Evolutionary conservation across 169 alveolate species (phyloP).

Genomic region (Cyclospora cayetanensis): DNA sequence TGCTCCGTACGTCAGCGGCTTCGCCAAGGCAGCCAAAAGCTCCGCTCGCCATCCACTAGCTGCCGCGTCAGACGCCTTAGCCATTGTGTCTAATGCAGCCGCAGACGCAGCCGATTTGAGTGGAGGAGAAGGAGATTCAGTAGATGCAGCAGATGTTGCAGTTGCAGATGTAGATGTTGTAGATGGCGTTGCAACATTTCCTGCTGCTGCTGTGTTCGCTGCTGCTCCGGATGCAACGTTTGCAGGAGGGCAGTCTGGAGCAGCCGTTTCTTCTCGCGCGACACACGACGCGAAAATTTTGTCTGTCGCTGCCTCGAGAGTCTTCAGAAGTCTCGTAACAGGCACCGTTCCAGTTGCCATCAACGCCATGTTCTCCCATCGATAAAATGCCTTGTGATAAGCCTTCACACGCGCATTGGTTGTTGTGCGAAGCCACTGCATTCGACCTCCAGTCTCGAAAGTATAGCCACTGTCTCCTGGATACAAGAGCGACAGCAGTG

Average conservation of each 20-base stretch:
- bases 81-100: background rate
- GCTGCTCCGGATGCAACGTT: background rate
- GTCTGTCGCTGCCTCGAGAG: background rate
- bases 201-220: background rate
- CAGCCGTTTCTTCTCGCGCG: too few species aligned
- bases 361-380: constrained; percentile 48
- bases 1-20: background rate
- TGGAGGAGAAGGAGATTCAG: background rate
- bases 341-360: constrained; percentile 30
- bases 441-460: constrained; percentile 51
- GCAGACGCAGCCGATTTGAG: background rate
- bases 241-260: too few species aligned
- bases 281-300: background rate
- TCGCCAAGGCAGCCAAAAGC: background rate
- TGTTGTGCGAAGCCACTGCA: constrained; percentile 12
- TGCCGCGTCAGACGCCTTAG: background rate
- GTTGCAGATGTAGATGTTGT: background rate
- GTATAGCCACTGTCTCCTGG: constrained; percentile 75
- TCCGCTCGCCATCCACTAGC: background rate
- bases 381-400: background rate
- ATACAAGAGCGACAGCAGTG: background rate
- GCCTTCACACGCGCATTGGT: constrained; percentile 34
- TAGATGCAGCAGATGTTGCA: background rate
- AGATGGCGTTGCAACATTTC: background rate
- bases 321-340: background rate